These are phyloP conservation scores for Phytophthora europaea DNA, from an alignment of 352 stramenopile species.

Conservation along the genomic window DNA sequence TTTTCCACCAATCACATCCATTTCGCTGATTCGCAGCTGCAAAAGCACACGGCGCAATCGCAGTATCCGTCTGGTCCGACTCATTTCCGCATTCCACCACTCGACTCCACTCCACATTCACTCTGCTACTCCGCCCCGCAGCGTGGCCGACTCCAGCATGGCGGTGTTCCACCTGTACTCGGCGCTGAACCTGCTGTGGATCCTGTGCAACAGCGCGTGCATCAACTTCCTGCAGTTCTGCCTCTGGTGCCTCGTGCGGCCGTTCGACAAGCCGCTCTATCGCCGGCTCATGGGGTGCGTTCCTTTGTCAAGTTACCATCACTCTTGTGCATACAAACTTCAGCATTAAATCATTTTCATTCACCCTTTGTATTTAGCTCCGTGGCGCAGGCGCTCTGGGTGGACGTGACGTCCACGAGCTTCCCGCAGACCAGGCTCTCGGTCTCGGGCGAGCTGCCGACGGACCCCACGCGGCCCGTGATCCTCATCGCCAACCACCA, in stretches of 20 bases:
- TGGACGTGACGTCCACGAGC: slow-evolving; percentile 89
- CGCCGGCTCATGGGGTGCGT: slow-evolving; percentile 76
- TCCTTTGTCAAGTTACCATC: slow-evolving; percentile 14
- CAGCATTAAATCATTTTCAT: slow-evolving; percentile 4
- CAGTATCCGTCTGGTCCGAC: slow-evolving; percentile 28
- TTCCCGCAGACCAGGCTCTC: slow-evolving; percentile 88
- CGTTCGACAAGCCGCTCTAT: slow-evolving; percentile 88
- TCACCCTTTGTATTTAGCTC: slow-evolving; percentile 39
- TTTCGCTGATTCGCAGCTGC: slow-evolving; percentile 17
- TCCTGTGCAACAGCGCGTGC: slow-evolving; percentile 84
- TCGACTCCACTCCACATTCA: neutral
- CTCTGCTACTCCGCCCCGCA: slow-evolving; percentile 1
- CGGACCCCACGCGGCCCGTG: slow-evolving; percentile 71
- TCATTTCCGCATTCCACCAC: slow-evolving; percentile 19
- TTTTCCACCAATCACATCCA: slow-evolving; percentile 22
- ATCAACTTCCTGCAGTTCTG: slow-evolving; percentile 86
- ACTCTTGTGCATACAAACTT: slow-evolving; percentile 16
- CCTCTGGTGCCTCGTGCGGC: slow-evolving; percentile 86
- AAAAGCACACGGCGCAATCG: slow-evolving; percentile 2
- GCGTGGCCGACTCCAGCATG: slow-evolving; percentile 42
- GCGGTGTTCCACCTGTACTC: slow-evolving; percentile 73
- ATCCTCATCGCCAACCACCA: slow-evolving; percentile 95
- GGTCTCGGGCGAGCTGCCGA: slow-evolving; percentile 86
- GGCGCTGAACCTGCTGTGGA: slow-evolving; percentile 84
- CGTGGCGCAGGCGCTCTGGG: slow-evolving; percentile 79